Base-by-base conservation (phyloP, 768 basidiomycete genomes). In the Mycena polygramma region DNA sequence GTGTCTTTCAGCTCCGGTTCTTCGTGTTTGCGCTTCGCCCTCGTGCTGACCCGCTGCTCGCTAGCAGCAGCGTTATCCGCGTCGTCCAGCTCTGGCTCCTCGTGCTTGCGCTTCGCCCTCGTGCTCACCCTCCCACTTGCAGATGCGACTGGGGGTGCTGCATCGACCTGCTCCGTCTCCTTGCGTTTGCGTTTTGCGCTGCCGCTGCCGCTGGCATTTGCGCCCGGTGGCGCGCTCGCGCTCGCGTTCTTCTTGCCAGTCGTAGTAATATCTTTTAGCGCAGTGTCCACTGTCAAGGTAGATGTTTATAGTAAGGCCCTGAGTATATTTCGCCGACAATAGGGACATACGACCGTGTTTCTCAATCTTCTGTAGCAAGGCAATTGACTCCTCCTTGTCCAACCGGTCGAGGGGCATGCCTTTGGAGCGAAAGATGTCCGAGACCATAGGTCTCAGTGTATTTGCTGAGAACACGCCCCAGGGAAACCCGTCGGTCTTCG, bases 381-480 rank as follows among this genome's bases (percentile, higher is more conserved):
- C 48, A 2, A 73, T 3, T 7, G 72, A 70, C 5, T 36, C 37
- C n/a, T 63, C 72, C 62, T 68, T 73, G 17, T 30, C 63, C 30
- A 30, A 30, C 30, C 30, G 30, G 6, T 2, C 3, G 19, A 70
- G 26, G 0, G 4, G 6, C 4, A 6, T 15, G 37, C 8, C 11
- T 9, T 39, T 2, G 57, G 7, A 2, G 13, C 69, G 68, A 14
- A 68, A 11, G 15, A 73, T 22, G 37, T 73, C 72, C 9, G 57
- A 37, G 8, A 70, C 39, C 69, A 73, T 73, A 7, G 72, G 66
- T 20, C 72, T 57, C 15, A 73, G 53, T 0, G 72, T 73, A 48
- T 73, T 73, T 22, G 69, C 66, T 0, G 35, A 59, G 53, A 73
- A 70, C 7, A 65, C 37, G 37, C 26, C 17, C 72, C 72, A 73